Evolutionary conservation across 306 rosid genomes (phyloP).

Genomic region (Senna siamea): DNA sequence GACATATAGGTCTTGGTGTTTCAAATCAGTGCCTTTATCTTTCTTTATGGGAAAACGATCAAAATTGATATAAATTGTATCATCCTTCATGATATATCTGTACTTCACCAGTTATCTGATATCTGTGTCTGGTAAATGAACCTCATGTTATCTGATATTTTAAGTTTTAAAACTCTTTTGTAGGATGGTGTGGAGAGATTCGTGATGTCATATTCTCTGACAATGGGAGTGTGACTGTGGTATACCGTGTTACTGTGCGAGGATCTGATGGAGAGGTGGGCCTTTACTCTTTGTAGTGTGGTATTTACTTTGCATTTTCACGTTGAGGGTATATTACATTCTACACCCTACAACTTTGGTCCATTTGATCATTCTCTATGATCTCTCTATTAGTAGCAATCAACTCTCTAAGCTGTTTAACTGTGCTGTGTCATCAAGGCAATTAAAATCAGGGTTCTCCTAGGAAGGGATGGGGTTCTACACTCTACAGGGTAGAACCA

Average conservation of each 20-base stretch:
- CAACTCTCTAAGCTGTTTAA: not conserved
- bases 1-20: not conserved
- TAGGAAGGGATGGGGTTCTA: not conserved
- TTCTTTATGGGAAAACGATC: not conserved
- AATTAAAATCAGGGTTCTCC: constrained; percentile 9
- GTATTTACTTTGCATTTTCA: constrained; percentile 5
- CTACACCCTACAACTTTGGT: not conserved
- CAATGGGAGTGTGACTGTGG: constrained; percentile 91
- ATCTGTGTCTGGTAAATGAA: not conserved
- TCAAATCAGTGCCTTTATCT: not conserved
- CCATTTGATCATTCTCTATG: constrained; percentile 15
- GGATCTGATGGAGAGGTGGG: constrained; percentile 99
- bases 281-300: not conserved
- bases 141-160: constrained; percentile 5
- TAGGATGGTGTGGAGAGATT: constrained; percentile 99
- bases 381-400: not conserved
- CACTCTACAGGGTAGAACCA: not conserved
- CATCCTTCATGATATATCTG: not conserved
- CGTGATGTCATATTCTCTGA: constrained; percentile 96
- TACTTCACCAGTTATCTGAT: not conserved
- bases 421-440: not conserved
- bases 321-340: not conserved
- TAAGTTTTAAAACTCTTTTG: constrained; percentile 26
- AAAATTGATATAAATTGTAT: not conserved
- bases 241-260: constrained; percentile 84